Conservation (phyloP, 208 protist genomes). For the Borovskyia barvae region DNA sequence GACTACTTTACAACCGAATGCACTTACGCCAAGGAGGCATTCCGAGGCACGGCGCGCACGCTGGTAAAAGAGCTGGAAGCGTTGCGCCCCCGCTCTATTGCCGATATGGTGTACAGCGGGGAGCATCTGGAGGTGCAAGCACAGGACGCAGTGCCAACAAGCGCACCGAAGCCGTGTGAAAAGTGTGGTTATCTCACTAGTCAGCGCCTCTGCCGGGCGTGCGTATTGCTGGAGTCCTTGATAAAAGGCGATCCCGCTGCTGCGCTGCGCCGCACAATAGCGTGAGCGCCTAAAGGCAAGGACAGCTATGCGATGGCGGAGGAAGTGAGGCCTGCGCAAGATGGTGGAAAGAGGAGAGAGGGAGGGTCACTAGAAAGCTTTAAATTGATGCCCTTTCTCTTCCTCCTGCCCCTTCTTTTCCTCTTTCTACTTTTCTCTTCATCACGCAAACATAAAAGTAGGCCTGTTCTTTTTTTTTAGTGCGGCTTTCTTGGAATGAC, state of each 20-base stretch:
- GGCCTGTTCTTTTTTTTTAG: too few relatives aligned
- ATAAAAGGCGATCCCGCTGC: conserved; percentile 57
- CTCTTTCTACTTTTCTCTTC: background rate
- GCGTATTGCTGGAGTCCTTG: conserved; percentile 91
- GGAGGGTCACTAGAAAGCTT: background rate
- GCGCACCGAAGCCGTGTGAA: conserved; percentile 57
- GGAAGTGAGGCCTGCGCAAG: too few relatives aligned
- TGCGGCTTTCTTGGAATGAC: too few relatives aligned
- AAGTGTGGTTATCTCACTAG: conserved; percentile 92
- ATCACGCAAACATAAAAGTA: too few relatives aligned
- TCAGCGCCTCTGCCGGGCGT: conserved; percentile 92
- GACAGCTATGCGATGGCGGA: too few relatives aligned
- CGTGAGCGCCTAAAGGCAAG: too few relatives aligned
- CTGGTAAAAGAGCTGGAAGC: conserved; percentile 95
- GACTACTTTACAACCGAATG: conserved; percentile 98
- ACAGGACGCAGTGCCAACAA: conserved; percentile 24
- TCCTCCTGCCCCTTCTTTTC: background rate
- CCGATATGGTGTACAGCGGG: conserved; percentile 90
- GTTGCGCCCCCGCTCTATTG: conserved; percentile 88
- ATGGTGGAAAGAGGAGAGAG: too few relatives aligned
- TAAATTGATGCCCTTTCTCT: conserved; percentile 3
- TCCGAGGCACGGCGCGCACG: conserved; percentile 92
- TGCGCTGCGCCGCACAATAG: conserved; percentile 29
- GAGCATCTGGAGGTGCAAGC: conserved; percentile 79
- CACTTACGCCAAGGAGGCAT: conserved; percentile 96